Percentiles rank a stretch among this genome's conserved stretches.
Conservation (phyloP, 768 basidiomycete genomes). For the Imleria badia region DNA sequence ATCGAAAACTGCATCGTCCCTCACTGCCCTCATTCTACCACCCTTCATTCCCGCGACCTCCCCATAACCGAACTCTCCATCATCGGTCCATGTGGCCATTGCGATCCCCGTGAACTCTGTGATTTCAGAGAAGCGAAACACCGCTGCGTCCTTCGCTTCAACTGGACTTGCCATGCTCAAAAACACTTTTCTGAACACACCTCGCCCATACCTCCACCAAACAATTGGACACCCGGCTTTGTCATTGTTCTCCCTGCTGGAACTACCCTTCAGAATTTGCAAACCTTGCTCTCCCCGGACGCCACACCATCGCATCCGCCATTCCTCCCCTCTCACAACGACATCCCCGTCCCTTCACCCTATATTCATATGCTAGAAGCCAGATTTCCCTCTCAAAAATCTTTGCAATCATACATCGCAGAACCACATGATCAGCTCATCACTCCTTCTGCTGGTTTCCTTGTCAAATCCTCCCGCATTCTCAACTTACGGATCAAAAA, state of each 20-base stretch:
- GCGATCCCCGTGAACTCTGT: conserved; percentile 24
- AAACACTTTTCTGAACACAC: conserved; percentile 21
- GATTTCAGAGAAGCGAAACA: conserved; percentile 37
- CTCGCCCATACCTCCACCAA: not conserved
- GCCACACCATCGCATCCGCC: not conserved
- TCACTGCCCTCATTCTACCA: conserved; percentile 14
- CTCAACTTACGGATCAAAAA: conserved; percentile 25
- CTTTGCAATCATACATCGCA: conserved; percentile 27
- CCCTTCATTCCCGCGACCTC: conserved; percentile 33
- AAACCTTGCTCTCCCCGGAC: conserved; percentile 6
- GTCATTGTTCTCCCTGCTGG: conserved; percentile 8
- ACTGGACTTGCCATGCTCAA: conserved; percentile 42
- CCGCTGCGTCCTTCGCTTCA: conserved; percentile 43
- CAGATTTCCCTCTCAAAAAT: conserved; percentile 31
- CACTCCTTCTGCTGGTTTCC: conserved; percentile 25
- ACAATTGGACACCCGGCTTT: conserved; percentile 17
- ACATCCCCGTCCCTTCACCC: conserved; percentile 20
- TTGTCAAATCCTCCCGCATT: conserved; percentile 23
- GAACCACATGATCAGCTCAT: conserved; percentile 30
- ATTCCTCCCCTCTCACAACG: conserved; percentile 4
- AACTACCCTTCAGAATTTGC: conserved; percentile 7
- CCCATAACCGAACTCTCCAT: conserved; percentile 45
- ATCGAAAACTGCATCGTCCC: conserved; percentile 41
- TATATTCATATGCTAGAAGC: conserved; percentile 30
- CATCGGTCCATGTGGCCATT: conserved; percentile 33